Percentiles rank a stretch among this genome's conserved stretches.
Evolutionary conservation across 768 basidiomycete species (phyloP).

Genomic region (Lentinula sp.): DNA sequence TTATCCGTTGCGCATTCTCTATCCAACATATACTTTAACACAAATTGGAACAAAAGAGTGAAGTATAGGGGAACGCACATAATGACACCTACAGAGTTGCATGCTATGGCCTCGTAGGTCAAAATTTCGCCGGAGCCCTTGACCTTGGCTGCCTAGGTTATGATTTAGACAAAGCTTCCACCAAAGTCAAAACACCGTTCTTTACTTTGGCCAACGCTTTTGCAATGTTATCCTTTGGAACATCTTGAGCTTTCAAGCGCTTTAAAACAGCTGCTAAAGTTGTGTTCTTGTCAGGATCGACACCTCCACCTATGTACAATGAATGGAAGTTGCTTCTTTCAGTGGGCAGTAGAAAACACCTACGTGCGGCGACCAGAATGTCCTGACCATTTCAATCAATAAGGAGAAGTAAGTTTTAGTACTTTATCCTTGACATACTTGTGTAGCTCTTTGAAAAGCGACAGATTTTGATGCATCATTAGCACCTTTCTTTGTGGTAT

Average conservation of each 20-base stretch:
- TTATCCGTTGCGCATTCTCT: slow-evolving; percentile 66
- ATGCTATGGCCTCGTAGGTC: slow-evolving; percentile 57
- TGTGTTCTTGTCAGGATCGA: slow-evolving; percentile 27
- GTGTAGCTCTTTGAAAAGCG: slow-evolving; percentile 48
- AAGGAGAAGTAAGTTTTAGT: not conserved
- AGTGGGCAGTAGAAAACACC: slow-evolving; percentile 40
- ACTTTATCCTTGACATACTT: slow-evolving; percentile 31
- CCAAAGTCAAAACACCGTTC: not conserved
- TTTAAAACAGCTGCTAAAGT: slow-evolving; percentile 50
- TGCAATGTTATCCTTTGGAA: slow-evolving; percentile 68
- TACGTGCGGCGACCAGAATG: slow-evolving; percentile 51
- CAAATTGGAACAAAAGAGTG: slow-evolving; percentile 2
- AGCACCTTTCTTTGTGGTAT: slow-evolving; percentile 44
- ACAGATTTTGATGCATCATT: slow-evolving; percentile 56
- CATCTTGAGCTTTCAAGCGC: slow-evolving; percentile 47
- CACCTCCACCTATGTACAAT: not conserved
- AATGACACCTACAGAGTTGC: slow-evolving; percentile 54
- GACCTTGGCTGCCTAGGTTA: slow-evolving; percentile 37
- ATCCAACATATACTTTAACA: not conserved
- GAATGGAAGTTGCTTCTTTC: slow-evolving; percentile 13
- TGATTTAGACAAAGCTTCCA: not conserved
- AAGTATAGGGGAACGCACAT: slow-evolving; percentile 37
- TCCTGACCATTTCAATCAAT: slow-evolving; percentile 34
- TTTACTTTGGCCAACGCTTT: slow-evolving; percentile 52
- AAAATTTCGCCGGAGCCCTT: slow-evolving; percentile 44